Evolutionary conservation across 495 filamentous ascomycete genomes (phyloP).

Genomic region (Hypomontagnella monticulosa): DNA sequence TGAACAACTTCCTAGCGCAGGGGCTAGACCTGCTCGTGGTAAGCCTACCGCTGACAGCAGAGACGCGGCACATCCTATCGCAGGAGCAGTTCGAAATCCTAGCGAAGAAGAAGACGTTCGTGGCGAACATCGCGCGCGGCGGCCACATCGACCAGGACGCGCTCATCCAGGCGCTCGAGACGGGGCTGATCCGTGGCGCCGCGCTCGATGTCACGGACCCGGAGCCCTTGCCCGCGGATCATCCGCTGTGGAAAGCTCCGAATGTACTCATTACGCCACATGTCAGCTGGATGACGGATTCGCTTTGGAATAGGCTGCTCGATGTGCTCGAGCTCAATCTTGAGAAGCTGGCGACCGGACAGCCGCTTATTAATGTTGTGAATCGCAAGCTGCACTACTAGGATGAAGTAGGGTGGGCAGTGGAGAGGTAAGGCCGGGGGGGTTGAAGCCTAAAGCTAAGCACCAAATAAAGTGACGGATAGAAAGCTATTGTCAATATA

Average conservation of each 20-base stretch:
- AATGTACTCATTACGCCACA: constrained; percentile 84
- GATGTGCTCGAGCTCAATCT: constrained; percentile 58
- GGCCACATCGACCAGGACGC: constrained; percentile 74
- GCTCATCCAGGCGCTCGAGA: constrained; percentile 68
- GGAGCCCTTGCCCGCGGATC: constrained; percentile 77
- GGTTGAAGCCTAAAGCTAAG: background rate
- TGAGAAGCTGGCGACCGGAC: constrained; percentile 40
- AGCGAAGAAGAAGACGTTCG: constrained; percentile 60
- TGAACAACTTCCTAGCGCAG: constrained; percentile 72
- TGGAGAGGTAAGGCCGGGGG: background rate
- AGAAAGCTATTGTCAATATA: constrained; percentile 9
- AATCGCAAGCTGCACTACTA: constrained; percentile 47
- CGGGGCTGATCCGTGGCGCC: constrained; percentile 68
- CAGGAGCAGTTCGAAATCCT: constrained; percentile 74
- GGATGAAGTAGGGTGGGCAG: background rate
- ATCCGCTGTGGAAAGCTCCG: constrained; percentile 72
- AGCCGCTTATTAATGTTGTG: constrained; percentile 48
- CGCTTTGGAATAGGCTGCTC: constrained; percentile 68
- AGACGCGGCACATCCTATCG: constrained; percentile 70
- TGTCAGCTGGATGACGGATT: constrained; percentile 68
- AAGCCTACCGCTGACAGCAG: constrained; percentile 72
- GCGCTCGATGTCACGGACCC: constrained; percentile 88
- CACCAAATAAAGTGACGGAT: background rate
- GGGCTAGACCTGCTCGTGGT: constrained; percentile 78
- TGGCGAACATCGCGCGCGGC: constrained; percentile 80